Base-by-base conservation (phyloP, 495 filamentous ascomycete genomes). In the Neohortaea acidophila region DNA sequence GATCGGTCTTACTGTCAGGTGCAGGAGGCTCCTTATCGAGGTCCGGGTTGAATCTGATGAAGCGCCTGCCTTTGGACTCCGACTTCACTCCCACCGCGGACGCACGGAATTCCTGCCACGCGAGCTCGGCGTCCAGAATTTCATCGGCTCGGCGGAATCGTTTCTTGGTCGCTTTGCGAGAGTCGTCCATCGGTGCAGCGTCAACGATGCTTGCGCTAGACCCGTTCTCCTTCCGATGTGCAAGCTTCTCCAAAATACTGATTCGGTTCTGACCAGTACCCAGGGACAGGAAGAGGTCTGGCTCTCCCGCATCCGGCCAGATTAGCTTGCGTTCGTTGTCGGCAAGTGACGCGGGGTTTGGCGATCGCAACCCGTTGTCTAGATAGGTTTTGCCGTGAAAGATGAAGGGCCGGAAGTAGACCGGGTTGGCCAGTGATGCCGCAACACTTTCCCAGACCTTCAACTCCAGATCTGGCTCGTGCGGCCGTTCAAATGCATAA, bases 201-300 rank as follows among this genome's bases (percentile, higher is more conserved):
- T n/a, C n/a, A n/a, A n/a, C n/a, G 1, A 36, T 28, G 11, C 34
- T n/a, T 22, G 30, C 28, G 1, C 35, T 7, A 12, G 33, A 12
- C 4, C 21, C 3, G 6, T 4, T 9, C 3, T 39, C 25, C 22
- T 41, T 44, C 9, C 41, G 35, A 4, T 26, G 8, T 6, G 41
- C 30, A 12, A 49, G 31, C 18, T 45, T 44, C 13, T 44, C 22
- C 3, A 41, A 27, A 1, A 49, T 27, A 11, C 21, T 36, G 15
- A 49, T 49, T 14, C 46, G 28, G 21, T 44, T 44, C 26, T 49
- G 41, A 7, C 46, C 46, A 10, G 47, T 62, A 17, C 68, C 67
- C 17, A 71, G 44, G 4, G 67, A 72, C 15, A 72, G 55, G 18
- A 72, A 39, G 0, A 70, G 45, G 43, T 72, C 68, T 0, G 67